Percentiles rank a stretch among this genome's conserved stretches.
These are phyloP conservation scores for Metschnikowia matae DNA, from an alignment of 805 yeast genomes.

Conservation along the genomic window DNA sequence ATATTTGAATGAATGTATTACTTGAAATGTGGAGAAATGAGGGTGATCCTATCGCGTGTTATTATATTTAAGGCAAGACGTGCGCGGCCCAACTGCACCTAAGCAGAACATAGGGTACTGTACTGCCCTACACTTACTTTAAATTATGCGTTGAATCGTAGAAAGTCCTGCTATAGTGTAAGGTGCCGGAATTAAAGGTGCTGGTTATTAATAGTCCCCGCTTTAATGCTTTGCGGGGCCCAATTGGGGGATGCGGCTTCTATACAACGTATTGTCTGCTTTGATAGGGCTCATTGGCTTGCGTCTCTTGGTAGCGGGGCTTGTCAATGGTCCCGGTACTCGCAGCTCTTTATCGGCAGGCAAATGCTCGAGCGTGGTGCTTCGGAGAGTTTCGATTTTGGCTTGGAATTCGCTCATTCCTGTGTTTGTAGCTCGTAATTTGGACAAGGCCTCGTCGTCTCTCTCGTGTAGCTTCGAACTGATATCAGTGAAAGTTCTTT, in stretches of 20 bases:
- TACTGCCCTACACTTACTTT: neutral
- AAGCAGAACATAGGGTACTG: neutral
- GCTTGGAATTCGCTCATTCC: neutral
- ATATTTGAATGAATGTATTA: neutral
- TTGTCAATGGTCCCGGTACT: neutral
- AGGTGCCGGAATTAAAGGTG: neutral
- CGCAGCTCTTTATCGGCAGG: neutral
- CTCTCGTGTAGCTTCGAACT: neutral
- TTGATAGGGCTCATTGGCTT: conserved; percentile 9
- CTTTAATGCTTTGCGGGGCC: neutral
- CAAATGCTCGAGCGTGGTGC: neutral
- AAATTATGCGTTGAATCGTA: neutral
- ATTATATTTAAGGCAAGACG: conserved; percentile 3
- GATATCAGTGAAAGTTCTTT: neutral
- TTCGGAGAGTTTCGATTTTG: neutral
- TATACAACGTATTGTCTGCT: conserved; percentile 2
- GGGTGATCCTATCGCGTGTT: conserved; percentile 11
- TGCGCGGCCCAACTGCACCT: neutral
- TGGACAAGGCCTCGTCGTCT: neutral
- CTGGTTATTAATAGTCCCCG: neutral
- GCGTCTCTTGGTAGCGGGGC: conserved; percentile 8
- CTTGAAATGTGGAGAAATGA: neutral
- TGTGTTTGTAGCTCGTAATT: neutral
- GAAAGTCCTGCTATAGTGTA: neutral
- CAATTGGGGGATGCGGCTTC: conserved; percentile 15